Evolutionary conservation across 2,329 filamentous ascomycete genomes (phyloP), one percentile per base, ranked within the genome.

Genomic region (Botrytis elliptica): DNA sequence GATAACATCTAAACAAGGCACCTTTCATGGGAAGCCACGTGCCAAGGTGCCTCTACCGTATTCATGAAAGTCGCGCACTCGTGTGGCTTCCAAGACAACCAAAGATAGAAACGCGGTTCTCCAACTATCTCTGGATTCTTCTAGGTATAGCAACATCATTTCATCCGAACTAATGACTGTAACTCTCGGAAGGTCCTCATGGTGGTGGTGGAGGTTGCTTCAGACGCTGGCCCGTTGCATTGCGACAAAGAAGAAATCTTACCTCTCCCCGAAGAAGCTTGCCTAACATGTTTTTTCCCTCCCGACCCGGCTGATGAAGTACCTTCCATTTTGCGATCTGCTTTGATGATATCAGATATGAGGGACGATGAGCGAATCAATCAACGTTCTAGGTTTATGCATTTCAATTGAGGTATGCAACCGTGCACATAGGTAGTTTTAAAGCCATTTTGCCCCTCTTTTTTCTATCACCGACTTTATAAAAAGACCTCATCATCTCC

Each of bases 201-300:
- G 36, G 29, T 55, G 36, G 12, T 7, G 36, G 36, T 10, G 59
- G 38, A 22, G 7, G 12, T 60, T 57, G 52, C 52, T 57, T 29
- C n/a, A 29, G 38, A 63, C 36, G 4, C 36, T 22, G 14, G 16
- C 25, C 22, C 7, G 38, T 63, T 63, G 22, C 36, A 63, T 9
- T 63, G 2, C 40, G 22, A 57, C 33, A 33, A 40, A 65, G 36
- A 16, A 29, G 49, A 57, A 57, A 33, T 18, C 66, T 69, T 60
- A 72, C 71, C 71, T 72, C 71, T 68, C 42, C 71, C 71, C 16
- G 71, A 72, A 69, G 63, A 68, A 60, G 71, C 14, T 20, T 72
- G 71, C 25, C 71, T 60, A 14, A 69, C 63, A 69, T 72, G 71
- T 62, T 60, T 72, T 29, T 52, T 72, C 14, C 63, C 71, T 18